phyloP scores from a whole-genome alignment of 495 filamentous ascomycete genomes.

The Aspergillus conjunctus region DNA sequence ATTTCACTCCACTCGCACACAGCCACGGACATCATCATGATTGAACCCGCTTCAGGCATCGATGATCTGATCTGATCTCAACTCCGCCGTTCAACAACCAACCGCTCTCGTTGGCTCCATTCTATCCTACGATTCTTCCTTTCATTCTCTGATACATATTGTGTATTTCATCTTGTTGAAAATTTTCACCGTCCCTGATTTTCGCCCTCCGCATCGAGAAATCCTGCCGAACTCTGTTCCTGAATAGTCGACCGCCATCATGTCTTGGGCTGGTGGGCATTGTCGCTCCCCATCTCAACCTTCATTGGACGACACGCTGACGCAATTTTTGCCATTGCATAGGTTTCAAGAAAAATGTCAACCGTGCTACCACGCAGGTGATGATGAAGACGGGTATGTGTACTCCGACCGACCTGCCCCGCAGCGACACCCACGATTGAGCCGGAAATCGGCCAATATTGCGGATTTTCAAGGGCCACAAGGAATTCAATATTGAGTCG shows the following conservation, averaged over 20 bases:
- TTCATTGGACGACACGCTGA: conserved; percentile 13
- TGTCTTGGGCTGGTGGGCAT: conserved; percentile 66
- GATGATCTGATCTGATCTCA: conserved; percentile 11
- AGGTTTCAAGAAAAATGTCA: conserved; percentile 99
- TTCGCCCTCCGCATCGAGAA: background rate
- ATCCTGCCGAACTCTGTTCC: conserved; percentile 2
- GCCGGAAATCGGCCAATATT: conserved; percentile 7
- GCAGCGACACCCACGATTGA: conserved; percentile 10
- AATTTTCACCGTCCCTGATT: background rate
- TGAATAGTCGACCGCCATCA: conserved; percentile 34
- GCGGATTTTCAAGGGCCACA: background rate
- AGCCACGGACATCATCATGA: conserved; percentile 25
- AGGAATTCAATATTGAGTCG: conserved; percentile 15
- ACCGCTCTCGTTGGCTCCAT: background rate
- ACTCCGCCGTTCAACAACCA: conserved; percentile 14
- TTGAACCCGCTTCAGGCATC: conserved; percentile 29
- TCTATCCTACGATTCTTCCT: background rate
- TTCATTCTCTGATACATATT: background rate
- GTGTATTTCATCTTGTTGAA: background rate
- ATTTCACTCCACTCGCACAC: conserved; percentile 7
- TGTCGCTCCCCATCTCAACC: background rate
- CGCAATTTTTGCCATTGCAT: conserved; percentile 9
- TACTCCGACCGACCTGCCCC: conserved; percentile 24
- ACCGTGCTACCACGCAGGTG: conserved; percentile 97
- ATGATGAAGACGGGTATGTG: conserved; percentile 96